Base-by-base conservation (phyloP, 2,329 filamentous ascomycete genomes). In the Aspergillus oerlinghausenensis region DNA sequence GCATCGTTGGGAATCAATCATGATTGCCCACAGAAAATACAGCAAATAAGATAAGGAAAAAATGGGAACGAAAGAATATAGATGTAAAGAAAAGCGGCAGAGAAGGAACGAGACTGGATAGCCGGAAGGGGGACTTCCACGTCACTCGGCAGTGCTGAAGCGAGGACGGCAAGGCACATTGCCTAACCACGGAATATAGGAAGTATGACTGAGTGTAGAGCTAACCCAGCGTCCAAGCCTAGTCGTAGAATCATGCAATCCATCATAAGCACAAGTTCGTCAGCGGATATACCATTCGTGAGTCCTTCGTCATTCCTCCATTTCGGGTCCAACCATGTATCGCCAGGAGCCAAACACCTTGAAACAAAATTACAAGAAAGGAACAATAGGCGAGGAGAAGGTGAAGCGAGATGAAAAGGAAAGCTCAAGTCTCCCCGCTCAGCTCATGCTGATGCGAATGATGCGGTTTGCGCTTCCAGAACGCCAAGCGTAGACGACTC, bases 401-500 rank as follows among this genome's bases (percentile, higher is more conserved):
- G 55, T 51, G 55, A 57, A 58, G 47, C 53, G 19, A 53, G 21
- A 52, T 54, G 53, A 47, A 40, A 40, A 49, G 28, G 48, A 11
- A 51, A 32, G 55, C 53, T 70, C 64, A 72, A n/a, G 64, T 67
- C 54, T 71, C 70, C 38, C 70, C 69, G 26, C 66, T 66, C 42
- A 72, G 61, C 52, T 72, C 70, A 19, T 67, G 65, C 26, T 69
- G 66, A 51, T 70, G 63, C 29, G 56, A 60, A 57, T 62, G 63
- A 52, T 73, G 66, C 25, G 63, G 63, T 53, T 69, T 70, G 49
- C 73, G 72, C 53, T 71, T 73, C 74, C 74, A 76, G 49, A 76
- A 76, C 32, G 74, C 74, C 54, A 76, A 64, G 42, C 74, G 70
- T 47, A 76, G 65, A 14, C 74, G 70, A 55, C 74, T 76, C 49